phyloP scores from a whole-genome alignment of 176 grass and related monocot genomes.

The Lolium perenne region DNA sequence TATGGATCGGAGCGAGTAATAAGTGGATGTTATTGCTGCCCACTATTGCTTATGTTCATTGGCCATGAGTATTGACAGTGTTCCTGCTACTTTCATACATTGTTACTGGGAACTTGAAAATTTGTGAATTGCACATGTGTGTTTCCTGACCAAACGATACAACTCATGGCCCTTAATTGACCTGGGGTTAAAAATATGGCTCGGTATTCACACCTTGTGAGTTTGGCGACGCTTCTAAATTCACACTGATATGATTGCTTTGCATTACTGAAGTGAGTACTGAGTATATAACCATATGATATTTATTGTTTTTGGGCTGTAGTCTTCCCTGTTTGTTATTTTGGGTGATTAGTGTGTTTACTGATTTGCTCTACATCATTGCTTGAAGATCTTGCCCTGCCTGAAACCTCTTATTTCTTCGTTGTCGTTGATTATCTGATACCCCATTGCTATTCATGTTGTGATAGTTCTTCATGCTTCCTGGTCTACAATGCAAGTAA shows the following conservation, averaged over 20 bases:
- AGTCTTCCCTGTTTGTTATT: not conserved
- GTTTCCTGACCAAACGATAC: not conserved
- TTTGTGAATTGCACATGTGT: not conserved
- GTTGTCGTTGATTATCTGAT: not conserved
- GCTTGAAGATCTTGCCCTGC: not conserved
- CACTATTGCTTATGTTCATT: not conserved
- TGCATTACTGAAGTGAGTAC: too few species aligned
- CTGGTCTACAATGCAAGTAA: not conserved
- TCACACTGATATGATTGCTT: too few species aligned
- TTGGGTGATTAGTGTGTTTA: too few species aligned
- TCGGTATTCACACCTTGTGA: too few species aligned
- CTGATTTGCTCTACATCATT: not conserved
- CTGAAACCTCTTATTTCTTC: too few species aligned
- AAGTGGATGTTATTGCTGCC: conserved; percentile 28
- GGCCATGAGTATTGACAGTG: not conserved
- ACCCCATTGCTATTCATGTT: not conserved
- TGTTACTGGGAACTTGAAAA: not conserved
- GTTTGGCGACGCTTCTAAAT: too few species aligned
- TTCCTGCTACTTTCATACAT: conserved; percentile 7
- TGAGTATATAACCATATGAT: too few species aligned
- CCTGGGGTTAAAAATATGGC: too few species aligned
- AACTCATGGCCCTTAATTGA: not conserved
- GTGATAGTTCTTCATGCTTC: conserved; percentile 22
- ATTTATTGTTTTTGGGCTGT: not conserved
- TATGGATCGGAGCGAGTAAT: not conserved